Percentiles rank a stretch among this genome's conserved stretches.
phyloP scores from a whole-genome alignment of 2,329 filamentous ascomycete species.

The Clonostachys rhizophaga region DNA sequence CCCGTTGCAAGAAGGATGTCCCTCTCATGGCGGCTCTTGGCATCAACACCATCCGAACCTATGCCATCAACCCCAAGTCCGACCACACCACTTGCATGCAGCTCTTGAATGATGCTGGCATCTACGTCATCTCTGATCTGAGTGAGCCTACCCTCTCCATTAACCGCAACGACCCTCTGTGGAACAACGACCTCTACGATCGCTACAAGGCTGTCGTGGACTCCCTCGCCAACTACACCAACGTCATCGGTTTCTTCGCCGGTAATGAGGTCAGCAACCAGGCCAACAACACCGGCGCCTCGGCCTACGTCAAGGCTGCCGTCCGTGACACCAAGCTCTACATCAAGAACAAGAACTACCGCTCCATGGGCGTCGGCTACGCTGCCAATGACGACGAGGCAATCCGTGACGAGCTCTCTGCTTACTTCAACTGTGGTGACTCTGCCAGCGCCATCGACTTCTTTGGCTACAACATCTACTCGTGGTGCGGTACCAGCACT shows the following conservation, averaged over 20 bases:
- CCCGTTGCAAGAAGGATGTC: conserved; percentile 77
- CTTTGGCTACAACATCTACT: conserved; percentile 99
- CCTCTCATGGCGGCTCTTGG: conserved; percentile 72
- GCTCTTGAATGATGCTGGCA: conserved; percentile 75
- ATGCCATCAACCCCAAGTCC: conserved; percentile 77
- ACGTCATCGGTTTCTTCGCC: conserved; percentile 95
- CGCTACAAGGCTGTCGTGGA: conserved; percentile 87
- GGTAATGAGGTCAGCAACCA: conserved; percentile 96
- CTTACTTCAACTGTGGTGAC: conserved; percentile 90
- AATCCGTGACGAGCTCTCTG: conserved; percentile 76
- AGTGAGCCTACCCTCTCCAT: conserved; percentile 79
- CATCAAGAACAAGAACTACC: conserved; percentile 76
- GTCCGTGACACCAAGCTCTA: conserved; percentile 95
- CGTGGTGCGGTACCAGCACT: conserved; percentile 87
- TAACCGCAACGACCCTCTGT: conserved; percentile 72
- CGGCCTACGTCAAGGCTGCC: conserved; percentile 94
- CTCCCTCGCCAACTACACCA: conserved; percentile 74
- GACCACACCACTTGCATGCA: conserved; percentile 85
- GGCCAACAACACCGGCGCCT: conserved; percentile 81
- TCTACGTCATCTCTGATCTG: conserved; percentile 93
- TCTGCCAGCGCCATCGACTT: conserved; percentile 74
- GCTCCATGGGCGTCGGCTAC: conserved; percentile 85
- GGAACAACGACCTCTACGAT: conserved; percentile 72
- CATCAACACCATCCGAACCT: conserved; percentile 93
- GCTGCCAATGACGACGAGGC: conserved; percentile 88